Percentiles rank a stretch among this genome's conserved stretches.
Conservation (phyloP, 345 rosid genomes). For the Moricandia arvensis region DNA sequence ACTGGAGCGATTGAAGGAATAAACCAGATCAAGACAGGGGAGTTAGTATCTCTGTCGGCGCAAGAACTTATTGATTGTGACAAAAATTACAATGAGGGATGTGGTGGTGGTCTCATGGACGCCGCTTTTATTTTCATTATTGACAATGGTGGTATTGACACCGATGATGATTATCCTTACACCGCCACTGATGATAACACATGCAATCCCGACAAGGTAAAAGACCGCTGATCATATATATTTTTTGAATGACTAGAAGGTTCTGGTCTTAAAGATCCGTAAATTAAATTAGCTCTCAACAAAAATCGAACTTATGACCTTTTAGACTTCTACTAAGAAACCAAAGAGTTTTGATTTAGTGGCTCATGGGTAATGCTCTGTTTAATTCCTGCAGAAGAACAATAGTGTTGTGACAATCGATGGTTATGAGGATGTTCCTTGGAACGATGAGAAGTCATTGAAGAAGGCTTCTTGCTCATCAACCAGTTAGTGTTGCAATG, state of each 20-base stretch:
- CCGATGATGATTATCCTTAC: conserved; percentile 61
- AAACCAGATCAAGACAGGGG: conserved; percentile 68
- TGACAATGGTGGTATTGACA: conserved; percentile 53
- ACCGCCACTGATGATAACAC: conserved; percentile 43
- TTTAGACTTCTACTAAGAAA: no score
- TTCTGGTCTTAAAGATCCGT: no score
- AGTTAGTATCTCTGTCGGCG: conserved; percentile 55
- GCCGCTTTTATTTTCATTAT: conserved; percentile 55
- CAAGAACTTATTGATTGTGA: conserved; percentile 60
- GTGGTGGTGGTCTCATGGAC: conserved; percentile 75
- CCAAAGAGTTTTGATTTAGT: not conserved
- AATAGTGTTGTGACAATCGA: conserved; percentile 55
- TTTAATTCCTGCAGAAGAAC: conserved; percentile 24
- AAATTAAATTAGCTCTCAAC: no score
- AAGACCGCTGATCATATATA: not conserved
- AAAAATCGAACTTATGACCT: no score
- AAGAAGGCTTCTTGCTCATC: conserved; percentile 58
- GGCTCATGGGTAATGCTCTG: not conserved
- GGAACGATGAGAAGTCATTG: conserved; percentile 58
- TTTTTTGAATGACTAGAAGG: no score
- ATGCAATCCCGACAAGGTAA: conserved; percentile 59
- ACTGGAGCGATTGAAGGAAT: conserved; percentile 75
- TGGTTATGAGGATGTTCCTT: conserved; percentile 59
- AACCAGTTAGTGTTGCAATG: conserved; percentile 67
- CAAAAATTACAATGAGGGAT: conserved; percentile 53